Evolutionary conservation across 2,329 filamentous ascomycete genomes (phyloP), one percentile per base, ranked within the genome.

Genomic region (Ampelomyces quisqualis): DNA sequence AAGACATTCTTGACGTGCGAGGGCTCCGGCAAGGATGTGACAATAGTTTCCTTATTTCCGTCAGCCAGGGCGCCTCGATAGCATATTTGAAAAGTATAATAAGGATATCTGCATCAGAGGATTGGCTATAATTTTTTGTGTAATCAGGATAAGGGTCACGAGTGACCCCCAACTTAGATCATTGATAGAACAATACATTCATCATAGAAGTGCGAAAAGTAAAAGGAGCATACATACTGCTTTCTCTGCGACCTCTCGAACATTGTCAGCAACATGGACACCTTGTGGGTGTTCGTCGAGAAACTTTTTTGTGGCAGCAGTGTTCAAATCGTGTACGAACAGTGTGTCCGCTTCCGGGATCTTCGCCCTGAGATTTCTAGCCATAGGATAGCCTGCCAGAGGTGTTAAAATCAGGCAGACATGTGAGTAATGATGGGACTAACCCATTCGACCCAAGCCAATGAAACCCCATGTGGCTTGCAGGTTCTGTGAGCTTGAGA

Each of bases 1-100:
- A 90, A 96, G 26, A 95, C 89, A 36, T 79, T 79, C 62, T 86
- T 85, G 42, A 97, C 91, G 64, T 97, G 91, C 19, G 84, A 78
- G 1, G 91, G 89, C 58, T 95, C 89, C 0, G 93, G 93, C 1
- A 98, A 80, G 44, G 89, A 90, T 9, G 90, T 95, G 40, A 98
- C 82, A 48, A 95, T 82, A 20, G 82, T 86, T 71, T 90, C 85
- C 91, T 96, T 45, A 26, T 34, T 49, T 33, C 55, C 49, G 45
- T 64, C 49, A 62, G 54, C 42, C 34, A 14, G 37, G 40, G 20
- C 14, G 26, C 22, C 15, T 35, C 20, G 24, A 34, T 44, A 19
- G 31, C 26, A 5, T 24, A 34, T 36, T 43, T 34, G 24, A 47
- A 36, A 38, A 27, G 23, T 13, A 38, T 35, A 39, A 34, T 43